phyloP scores from a whole-genome alignment of 208 protist genomes.

The Trypanosoma platydactyli region DNA sequence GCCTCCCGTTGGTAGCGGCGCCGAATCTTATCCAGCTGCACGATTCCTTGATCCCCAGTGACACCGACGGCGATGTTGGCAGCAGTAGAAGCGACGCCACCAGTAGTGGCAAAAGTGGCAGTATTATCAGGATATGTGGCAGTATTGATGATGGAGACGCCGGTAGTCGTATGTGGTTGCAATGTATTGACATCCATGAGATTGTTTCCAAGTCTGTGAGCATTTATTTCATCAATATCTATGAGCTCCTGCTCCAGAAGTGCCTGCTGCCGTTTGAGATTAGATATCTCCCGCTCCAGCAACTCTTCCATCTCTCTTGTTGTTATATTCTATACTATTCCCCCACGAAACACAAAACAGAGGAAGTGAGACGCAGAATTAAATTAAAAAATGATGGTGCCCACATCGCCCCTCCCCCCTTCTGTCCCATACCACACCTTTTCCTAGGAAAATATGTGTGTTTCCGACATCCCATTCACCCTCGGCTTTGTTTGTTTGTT shows the following conservation, averaged over 20 bases:
- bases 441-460: no score
- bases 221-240: constrained; percentile 18
- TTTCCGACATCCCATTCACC: no score
- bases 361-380: not conserved
- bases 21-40: constrained; percentile 49
- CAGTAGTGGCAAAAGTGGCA: no score
- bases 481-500: no score
- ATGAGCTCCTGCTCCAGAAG: constrained; percentile 12
- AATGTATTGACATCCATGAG: constrained; percentile 9
- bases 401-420: not conserved
- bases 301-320: constrained; percentile 20
- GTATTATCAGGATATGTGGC: no score
- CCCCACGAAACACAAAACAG: not conserved
- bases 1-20: constrained; percentile 50
- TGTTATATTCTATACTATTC: not conserved
- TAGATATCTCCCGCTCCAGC: constrained; percentile 24
- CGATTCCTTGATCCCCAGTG: constrained; percentile 24
- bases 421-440: not conserved
- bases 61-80: not conserved
- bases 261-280: constrained; percentile 18
- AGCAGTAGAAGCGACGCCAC: not conserved
- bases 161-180: not conserved
- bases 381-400: not conserved
- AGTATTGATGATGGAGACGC: no score
- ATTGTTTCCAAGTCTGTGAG: no score